Evolutionary conservation across 2,329 filamentous ascomycete species (phyloP), one percentile per base, ranked within the genome.

Genomic region (Colletotrichum liriopes): DNA sequence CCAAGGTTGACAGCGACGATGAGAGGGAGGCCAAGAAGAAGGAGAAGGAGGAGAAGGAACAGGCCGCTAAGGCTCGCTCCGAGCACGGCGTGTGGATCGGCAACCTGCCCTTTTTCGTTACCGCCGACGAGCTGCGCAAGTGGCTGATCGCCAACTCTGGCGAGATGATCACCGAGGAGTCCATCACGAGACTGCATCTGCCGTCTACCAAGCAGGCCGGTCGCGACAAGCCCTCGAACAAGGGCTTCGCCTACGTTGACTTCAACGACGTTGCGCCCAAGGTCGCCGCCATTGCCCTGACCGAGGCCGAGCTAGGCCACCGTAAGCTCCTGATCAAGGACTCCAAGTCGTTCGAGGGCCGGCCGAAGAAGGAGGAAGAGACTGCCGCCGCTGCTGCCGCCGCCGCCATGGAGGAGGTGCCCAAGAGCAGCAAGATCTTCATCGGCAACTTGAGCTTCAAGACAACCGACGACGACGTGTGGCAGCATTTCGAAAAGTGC

Each of bases 221-320:
- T 58, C 76, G 75, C 52, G 83, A 84, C 75, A 86, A 84, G 75
- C 82, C 82, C 87, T 77, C 83, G 77, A 99, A 98, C 85, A 96
- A 93, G 83, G 97, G 96, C 20, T 99, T 98, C 80, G 96, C 96
- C 66, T 99, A 99, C 79, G 91, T 99, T 75, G 97, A 99, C 81
- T 98, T 99, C 79, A 86, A 90, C 56, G 92, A 89, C 32, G 88
- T 92, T 51, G 84, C 84, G n/a, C 89, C 91, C 54, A 89, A 95
- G 78, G 86, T 94, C 43, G 90, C 92, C n/a, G 95, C 95, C 58
- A 88, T 98, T 74, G 92, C 91, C 2, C 86, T 98, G 51, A 97
- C 93, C n/a, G 96, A 99, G 83, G 93, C 92, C 52, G 89, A 95
- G 64, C 85, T 97, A 63, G 84, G 87, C 52, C 93, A 93, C 23